Conservation (phyloP, 768 basidiomycete species). For the Kwoniella dejecticola region DNA sequence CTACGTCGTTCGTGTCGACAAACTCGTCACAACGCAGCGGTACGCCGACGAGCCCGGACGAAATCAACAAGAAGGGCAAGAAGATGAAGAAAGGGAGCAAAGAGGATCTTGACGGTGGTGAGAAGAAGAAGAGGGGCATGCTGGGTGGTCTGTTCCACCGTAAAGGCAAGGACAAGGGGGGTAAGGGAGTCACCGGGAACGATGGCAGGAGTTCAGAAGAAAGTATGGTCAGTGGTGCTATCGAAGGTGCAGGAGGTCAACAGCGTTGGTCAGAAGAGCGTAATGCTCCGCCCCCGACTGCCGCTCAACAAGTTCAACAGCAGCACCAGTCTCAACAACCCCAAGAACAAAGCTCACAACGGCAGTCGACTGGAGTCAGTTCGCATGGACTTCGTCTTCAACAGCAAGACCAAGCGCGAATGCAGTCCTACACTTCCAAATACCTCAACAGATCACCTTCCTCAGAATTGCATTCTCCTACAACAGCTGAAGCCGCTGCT, state of each 20-base stretch:
- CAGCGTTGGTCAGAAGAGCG: slow-evolving; percentile 33
- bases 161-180: slow-evolving; percentile 66
- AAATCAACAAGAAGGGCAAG: slow-evolving; percentile 62
- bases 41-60: slow-evolving; percentile 42
- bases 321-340: too few species aligned
- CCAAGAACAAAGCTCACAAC: too few species aligned
- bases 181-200: slow-evolving; percentile 61
- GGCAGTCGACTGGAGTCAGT: slow-evolving; percentile 57
- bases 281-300: background rate
- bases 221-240: slow-evolving; percentile 38
- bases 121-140: slow-evolving; percentile 62
- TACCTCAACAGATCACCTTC: slow-evolving; percentile 86
- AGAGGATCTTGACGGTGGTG: slow-evolving; percentile 36
- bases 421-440: slow-evolving; percentile 75
- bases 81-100: slow-evolving; percentile 49
- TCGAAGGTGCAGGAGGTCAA: slow-evolving; percentile 28
- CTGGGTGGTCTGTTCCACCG: slow-evolving; percentile 75
- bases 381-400: slow-evolving; percentile 70
- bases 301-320: slow-evolving; percentile 9
- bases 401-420: slow-evolving; percentile 85
- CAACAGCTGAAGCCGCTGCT: slow-evolving; percentile 68
- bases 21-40: slow-evolving; percentile 22
- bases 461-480: slow-evolving; percentile 66
- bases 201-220: slow-evolving; percentile 50
- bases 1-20: slow-evolving; percentile 34